Conservation (phyloP, 2,329 filamentous ascomycete genomes). For the Epichloe hybrida region DNA sequence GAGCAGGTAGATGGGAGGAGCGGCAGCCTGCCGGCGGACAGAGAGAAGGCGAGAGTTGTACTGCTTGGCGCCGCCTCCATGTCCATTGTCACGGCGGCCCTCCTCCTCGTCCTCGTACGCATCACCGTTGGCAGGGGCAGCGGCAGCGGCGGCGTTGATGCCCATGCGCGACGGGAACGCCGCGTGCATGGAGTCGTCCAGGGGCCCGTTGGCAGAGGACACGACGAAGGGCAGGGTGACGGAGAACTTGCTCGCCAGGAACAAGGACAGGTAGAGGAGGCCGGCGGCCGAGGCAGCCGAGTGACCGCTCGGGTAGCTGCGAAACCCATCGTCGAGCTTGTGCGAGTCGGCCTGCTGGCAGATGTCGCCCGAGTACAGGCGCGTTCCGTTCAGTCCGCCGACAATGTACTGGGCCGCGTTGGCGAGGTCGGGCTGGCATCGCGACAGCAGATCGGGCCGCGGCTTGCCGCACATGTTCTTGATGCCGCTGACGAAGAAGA, state of each 20-base stretch:
- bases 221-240: slow-evolving; percentile 59
- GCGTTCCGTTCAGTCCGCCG: slow-evolving; percentile 49
- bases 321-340: slow-evolving; percentile 66
- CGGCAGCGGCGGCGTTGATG: too few species aligned
- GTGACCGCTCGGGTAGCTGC: slow-evolving; percentile 51
- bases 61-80: slow-evolving; percentile 7
- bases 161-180: slow-evolving; percentile 61
- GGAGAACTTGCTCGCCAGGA: slow-evolving; percentile 70
- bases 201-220: slow-evolving; percentile 26
- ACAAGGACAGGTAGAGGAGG: slow-evolving; percentile 73
- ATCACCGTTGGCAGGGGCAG: slow-evolving; percentile 1
- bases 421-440: slow-evolving; percentile 62
- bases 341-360: slow-evolving; percentile 52
- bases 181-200: slow-evolving; percentile 37
- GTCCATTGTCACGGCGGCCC: slow-evolving; percentile 10
- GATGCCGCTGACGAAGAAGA: slow-evolving; percentile 72
- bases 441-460: slow-evolving; percentile 68
- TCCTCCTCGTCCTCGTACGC: slow-evolving; percentile 23
- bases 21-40: slow-evolving; percentile 57
- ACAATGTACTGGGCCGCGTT: slow-evolving; percentile 48
- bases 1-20: slow-evolving; percentile 69
- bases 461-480: slow-evolving; percentile 63
- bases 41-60: slow-evolving; percentile 22
- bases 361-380: slow-evolving; percentile 62
- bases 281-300: slow-evolving; percentile 62